Evolutionary conservation across 163 green algal genomes (phyloP).

Genomic region (Smithsoniella earleae): DNA sequence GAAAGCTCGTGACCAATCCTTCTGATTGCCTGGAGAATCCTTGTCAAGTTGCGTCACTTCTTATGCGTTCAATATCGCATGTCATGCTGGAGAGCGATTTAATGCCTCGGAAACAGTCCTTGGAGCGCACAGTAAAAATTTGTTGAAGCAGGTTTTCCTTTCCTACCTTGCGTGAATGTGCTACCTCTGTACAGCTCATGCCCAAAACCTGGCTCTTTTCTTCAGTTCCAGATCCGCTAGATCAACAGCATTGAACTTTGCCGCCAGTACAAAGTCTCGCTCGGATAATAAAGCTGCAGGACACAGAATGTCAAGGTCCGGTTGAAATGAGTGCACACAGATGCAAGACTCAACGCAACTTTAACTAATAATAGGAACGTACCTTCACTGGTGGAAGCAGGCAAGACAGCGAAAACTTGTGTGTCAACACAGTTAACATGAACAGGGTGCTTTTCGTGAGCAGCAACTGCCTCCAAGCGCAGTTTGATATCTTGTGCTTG

Average conservation of each 20-base stretch:
- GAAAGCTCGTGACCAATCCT: no score
- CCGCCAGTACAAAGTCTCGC: conserved; percentile 24
- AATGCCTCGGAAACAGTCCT: no score
- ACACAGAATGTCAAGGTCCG: background rate
- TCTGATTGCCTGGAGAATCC: no score
- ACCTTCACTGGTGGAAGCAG: background rate
- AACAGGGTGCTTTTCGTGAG: background rate
- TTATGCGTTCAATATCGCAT: no score
- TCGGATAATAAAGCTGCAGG: background rate
- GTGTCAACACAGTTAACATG: conserved; percentile 3
- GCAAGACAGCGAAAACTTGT: conserved; percentile 11
- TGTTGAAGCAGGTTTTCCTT: no score
- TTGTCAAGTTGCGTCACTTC: no score
- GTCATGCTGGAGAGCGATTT: no score
- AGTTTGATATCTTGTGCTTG: background rate
- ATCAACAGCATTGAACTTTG: conserved; percentile 23
- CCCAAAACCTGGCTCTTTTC: conserved; percentile 11
- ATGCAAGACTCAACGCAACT: background rate
- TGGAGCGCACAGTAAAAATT: no score
- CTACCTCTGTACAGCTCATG: no score
- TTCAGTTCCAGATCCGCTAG: conserved; percentile 13
- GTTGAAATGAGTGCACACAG: no score
- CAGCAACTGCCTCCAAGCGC: conserved; percentile 13
- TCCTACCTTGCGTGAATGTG: no score
- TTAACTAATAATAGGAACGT: background rate